A percentile compares a stretch with the other conserved stretches of the same genome.
These are phyloP conservation scores for Chrysanthemum seticuspe DNA, from an alignment of 129 eudicot species.

Conservation along the genomic window DNA sequence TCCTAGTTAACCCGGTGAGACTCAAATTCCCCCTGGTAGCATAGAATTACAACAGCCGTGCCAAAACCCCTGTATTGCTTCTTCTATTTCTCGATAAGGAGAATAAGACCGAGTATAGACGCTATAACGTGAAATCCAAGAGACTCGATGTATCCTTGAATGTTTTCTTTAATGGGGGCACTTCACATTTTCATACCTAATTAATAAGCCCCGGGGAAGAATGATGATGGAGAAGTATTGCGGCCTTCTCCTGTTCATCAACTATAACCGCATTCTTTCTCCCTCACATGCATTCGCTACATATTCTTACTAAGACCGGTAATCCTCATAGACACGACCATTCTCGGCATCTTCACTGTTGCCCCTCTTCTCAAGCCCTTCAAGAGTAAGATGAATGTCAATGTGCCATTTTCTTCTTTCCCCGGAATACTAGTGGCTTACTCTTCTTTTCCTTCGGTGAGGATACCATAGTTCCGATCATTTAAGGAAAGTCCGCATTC, in stretches of 20 bases:
- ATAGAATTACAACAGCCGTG: too few relatives aligned
- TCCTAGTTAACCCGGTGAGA: too few relatives aligned
- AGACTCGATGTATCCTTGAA: background rate
- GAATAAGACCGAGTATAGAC: background rate
- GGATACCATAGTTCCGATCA: background rate
- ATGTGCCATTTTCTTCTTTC: background rate
- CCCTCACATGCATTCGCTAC: background rate
- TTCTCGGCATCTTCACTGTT: conserved; percentile 11
- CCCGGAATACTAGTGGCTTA: conserved; percentile 1
- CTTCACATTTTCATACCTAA: too few relatives aligned
- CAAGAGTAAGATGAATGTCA: background rate
- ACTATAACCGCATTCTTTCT: too few relatives aligned
- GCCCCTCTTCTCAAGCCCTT: background rate
- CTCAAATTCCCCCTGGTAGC: too few relatives aligned
- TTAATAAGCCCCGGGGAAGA: too few relatives aligned
- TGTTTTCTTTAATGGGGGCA: background rate
- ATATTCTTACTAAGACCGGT: conserved; percentile 10
- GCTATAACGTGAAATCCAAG: background rate
- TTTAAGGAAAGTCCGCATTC: background rate
- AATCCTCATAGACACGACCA: conserved; percentile 6
- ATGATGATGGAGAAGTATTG: too few relatives aligned
- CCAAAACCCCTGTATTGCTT: too few relatives aligned
- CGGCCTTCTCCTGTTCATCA: too few relatives aligned
- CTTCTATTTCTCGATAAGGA: too few relatives aligned
- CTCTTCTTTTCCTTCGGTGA: conserved; percentile 2